Evolutionary conservation across 1,139 yeast species (phyloP), one percentile per base, ranked within the genome.

Genomic region (Diutina neorugosa): DNA sequence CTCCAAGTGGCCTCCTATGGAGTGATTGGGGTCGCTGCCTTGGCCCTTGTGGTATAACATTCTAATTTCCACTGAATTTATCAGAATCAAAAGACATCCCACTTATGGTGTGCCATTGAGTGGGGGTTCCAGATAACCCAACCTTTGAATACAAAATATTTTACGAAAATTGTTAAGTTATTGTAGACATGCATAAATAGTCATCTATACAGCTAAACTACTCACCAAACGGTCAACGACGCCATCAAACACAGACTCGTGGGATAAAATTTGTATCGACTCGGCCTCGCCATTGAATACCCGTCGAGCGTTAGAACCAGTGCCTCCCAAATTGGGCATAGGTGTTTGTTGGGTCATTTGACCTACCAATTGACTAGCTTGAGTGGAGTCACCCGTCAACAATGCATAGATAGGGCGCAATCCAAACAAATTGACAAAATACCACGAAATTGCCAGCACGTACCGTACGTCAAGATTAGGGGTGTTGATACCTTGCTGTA

Each of bases 371-470:
- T 80, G 80, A 44, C 76, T 76, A 14, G 74, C 76, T 55, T 77
- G 73, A 23, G 65, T 63, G 1, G 68, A 61, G 57, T 79, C 84
- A 3, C 84, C 84, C 64, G 88, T 77, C 19, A 91, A 61, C 54
- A 91, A 74, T 27, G 88, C 78, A 65, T 85, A 87, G 1, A 93
- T 82, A 0, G 96, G 88, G 59, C 82, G 80, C 57, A 93, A 76
- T 42, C 98, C 98, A 55, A 91, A 69, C 59, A 90, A 79, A 56
- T 90, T 88, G 54, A 93, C 87, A 66, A 93, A 89, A 66, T 93
- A 93, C 98, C 98, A 93, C n/a, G 97, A 90, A 34, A 94, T 84
- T 2, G 96, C 84, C 44, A 95, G 85, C n/a, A 93, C 98, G 80
- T 96, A 93, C 44, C 96, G 73, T 5, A 84, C 96, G 63, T 90